Evolutionary conservation across 129 eudicot genomes (phyloP), one percentile per base, ranked within the genome.

Genomic region (Lactuca sativa): DNA sequence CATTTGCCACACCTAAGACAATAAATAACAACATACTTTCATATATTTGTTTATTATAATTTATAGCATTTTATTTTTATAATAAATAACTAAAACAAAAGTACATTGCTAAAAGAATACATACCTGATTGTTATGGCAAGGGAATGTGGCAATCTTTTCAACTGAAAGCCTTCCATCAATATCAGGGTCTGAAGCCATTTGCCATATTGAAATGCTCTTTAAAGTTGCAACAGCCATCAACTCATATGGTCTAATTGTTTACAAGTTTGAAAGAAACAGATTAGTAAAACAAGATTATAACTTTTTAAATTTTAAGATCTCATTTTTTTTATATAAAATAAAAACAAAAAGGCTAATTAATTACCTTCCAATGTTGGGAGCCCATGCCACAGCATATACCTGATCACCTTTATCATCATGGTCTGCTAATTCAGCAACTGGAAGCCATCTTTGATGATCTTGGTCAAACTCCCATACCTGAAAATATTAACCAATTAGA

Each of bases 401-500:
- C 12, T 56, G 89, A 80, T 87, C 95, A 67, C 74, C 80, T 69
- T 75, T 78, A 68, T 95, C 93, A 64, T 70, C 95, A 7, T 83
- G 75, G 58, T 78, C 81, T 78, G 97, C 86, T 75, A 95, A 74
- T 78, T 90, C 99, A 15, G 99, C 99, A 80, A 95, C 99, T 56
- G 99, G 96, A 90, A 90, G 95, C 99, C 99, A 95, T 82, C 99
- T 87, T 71, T 95, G 97, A 86, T 95, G 99, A 75, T 90, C 93
- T 77, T 76, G 83, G 68, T 95, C 99, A 82, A 90, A 95, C 74
- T 95, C 99, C 99, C 99, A 95, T 38, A 90, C 93, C 99, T 95
- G 78, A 57, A 9, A 73, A 60, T 9, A 62, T 33, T 52, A 16
- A 68, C 55, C 53, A 41, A 41, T 72, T 52, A 78, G 16, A 66